Base-by-base conservation (phyloP, 176 grass and related monocot species). In the Oropetium thomaeum region DNA sequence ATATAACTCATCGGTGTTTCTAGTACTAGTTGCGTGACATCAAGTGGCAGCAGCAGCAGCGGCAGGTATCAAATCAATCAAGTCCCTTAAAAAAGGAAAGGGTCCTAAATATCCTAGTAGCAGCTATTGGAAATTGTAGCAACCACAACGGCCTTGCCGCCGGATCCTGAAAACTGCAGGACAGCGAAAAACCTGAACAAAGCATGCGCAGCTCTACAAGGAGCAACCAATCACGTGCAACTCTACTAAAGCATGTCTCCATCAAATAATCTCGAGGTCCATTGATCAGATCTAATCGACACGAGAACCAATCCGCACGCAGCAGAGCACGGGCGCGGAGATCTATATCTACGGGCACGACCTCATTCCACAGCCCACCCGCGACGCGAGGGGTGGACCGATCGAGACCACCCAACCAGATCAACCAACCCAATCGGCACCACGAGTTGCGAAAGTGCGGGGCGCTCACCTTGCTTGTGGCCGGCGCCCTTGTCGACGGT, bases 401-500 rank as follows among this genome's bases (percentile, higher is more conserved):
- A 62, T 5, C 20, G 22, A 10, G 51, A 54, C n/a, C 6, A n/a
- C 10, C 25, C 4, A 11, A 0, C 20, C 35, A 62, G 65, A 79
- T 81, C 57, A 5, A 1, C 41, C 43, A 7, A 1, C 0, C 65
- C n/a, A 15, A 15, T 0, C 0, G 44, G 34, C 26, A 16, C 8
- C 9, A 60, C 22, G 29, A 76, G 44, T 1, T 12, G 10, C 35
- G 5, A 11, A 3, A 8, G 8, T 2, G 15, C n/a, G 35, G 25
- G 42, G 15, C 4, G 33, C 66, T 67, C 29, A 96, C 92, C 92
- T 96, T 96, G 89, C 69, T 96, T 92, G 86, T 92, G 92, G 43
- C 89, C 89, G 73, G 92, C 89, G 76, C 92, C 92, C 28, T 87
- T 82, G 0, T 92, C 89, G 69, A 96, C 92, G 81, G 92, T 96